These are phyloP conservation scores for Clarireedia homoeocarpa DNA, from an alignment of 2,329 filamentous ascomycete genomes.

Conservation along the genomic window DNA sequence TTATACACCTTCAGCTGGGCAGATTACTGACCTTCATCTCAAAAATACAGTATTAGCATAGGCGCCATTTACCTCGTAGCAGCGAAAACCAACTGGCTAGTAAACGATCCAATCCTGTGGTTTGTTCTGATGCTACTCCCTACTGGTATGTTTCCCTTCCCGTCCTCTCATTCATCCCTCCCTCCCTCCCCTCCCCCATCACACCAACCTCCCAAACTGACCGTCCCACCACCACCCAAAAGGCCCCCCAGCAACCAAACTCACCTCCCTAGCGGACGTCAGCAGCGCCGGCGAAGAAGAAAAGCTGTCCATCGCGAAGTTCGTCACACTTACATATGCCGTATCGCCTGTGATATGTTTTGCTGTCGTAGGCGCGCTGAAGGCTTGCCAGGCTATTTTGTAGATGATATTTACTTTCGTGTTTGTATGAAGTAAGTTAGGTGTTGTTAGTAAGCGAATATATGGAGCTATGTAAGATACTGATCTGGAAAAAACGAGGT, in stretches of 20 bases:
- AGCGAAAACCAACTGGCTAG: slow-evolving; percentile 41
- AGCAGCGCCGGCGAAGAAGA: slow-evolving; percentile 33
- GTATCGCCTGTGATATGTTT: slow-evolving; percentile 32
- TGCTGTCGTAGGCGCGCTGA: slow-evolving; percentile 31
- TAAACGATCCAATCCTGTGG: slow-evolving; percentile 55
- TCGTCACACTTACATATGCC: slow-evolving; percentile 35
- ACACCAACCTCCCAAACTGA: neutral
- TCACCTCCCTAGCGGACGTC: slow-evolving; percentile 39
- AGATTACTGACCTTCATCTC: too few species aligned
- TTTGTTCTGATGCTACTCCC: slow-evolving; percentile 48
- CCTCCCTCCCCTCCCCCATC: neutral
- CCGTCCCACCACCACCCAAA: too few species aligned
- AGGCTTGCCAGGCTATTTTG: slow-evolving; percentile 26
- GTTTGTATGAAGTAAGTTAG: too few species aligned
- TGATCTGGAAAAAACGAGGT: too few species aligned
- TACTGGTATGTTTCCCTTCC: slow-evolving; percentile 13
- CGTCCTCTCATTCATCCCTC: neutral
- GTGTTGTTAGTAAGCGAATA: too few species aligned
- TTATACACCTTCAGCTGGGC: too few species aligned
- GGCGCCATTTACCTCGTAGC: slow-evolving; percentile 46
- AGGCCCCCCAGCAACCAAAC: slow-evolving; percentile 40
- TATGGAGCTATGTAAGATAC: too few species aligned
- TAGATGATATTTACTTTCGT: too few species aligned
- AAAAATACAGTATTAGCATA: slow-evolving; percentile 36
- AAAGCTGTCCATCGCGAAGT: slow-evolving; percentile 36